phyloP scores from a whole-genome alignment of 1,284 basidiomycete species.

The Trametes hirsuta region DNA sequence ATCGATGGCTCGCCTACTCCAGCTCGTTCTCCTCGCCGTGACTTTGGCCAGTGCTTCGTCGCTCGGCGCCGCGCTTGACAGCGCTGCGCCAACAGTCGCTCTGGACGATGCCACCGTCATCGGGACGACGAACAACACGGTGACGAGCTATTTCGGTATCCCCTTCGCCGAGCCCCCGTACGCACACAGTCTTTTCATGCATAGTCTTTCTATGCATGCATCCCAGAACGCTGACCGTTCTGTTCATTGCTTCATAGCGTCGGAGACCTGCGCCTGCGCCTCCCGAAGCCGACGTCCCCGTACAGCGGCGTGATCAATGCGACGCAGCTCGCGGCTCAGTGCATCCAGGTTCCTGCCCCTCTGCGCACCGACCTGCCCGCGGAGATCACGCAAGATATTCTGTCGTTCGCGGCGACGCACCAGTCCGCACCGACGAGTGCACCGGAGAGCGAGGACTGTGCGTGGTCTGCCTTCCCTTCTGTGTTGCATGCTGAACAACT shows the following conservation, averaged over 20 bases:
- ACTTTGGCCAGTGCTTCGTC: too few species aligned
- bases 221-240: background rate
- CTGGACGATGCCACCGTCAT: slow-evolving; percentile 20
- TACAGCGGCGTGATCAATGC: slow-evolving; percentile 45
- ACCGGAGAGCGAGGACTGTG: slow-evolving; percentile 51
- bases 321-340: slow-evolving; percentile 46
- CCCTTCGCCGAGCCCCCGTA: slow-evolving; percentile 51
- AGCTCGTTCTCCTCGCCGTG: too few species aligned
- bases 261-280: slow-evolving; percentile 41
- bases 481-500: background rate
- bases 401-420: slow-evolving; percentile 26
- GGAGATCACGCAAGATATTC: slow-evolving; percentile 27
- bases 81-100: background rate
- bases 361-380: background rate
- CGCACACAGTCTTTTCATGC: slow-evolving; percentile 7
- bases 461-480: slow-evolving; percentile 15
- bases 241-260: slow-evolving; percentile 4
- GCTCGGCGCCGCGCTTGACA: too few species aligned
- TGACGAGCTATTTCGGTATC: slow-evolving; percentile 51
- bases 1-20: too few species aligned
- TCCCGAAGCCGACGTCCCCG: slow-evolving; percentile 43
- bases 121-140: slow-evolving; percentile 14
- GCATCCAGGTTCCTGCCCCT: slow-evolving; percentile 41
- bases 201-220: background rate
- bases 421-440: slow-evolving; percentile 30